Evolutionary conservation across 2,329 filamentous ascomycete species (phyloP).

Genomic region (Cordyceps farinosa): DNA sequence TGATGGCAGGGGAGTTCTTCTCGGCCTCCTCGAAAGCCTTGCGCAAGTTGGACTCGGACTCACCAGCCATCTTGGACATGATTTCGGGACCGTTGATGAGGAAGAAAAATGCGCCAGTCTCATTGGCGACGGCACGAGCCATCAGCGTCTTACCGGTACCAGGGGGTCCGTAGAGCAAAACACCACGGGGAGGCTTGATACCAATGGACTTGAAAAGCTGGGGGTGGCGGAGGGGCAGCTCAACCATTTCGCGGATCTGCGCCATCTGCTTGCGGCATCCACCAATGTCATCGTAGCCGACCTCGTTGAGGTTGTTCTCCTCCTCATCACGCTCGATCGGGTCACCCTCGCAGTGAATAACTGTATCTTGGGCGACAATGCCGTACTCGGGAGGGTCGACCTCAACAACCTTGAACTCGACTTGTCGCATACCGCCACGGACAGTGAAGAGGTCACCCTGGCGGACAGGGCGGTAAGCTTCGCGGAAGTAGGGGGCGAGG

Average conservation of each 20-base stretch:
- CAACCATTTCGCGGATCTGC: conserved; percentile 97
- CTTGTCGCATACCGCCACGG: conserved; percentile 96
- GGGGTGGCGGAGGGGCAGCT: conserved; percentile 92
- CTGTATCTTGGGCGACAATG: conserved; percentile 96
- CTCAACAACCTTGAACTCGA: conserved; percentile 99
- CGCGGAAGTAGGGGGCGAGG: conserved; percentile 98
- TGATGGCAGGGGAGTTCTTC: conserved; percentile 98
- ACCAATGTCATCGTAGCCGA: conserved; percentile 98
- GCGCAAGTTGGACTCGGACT: conserved; percentile 95
- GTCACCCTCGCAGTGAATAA: conserved; percentile 98
- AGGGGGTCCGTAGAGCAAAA: conserved; percentile 91
- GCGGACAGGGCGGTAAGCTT: conserved; percentile 94
- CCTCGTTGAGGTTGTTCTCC: conserved; percentile 98
- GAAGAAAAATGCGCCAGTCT: conserved; percentile 99
- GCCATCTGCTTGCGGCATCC: conserved; percentile 99
- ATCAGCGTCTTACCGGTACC: conserved; percentile 99
- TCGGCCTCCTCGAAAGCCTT: conserved; percentile 99
- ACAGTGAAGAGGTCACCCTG: conserved; percentile 98
- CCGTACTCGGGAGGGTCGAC: conserved; percentile 98
- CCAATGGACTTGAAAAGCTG: conserved; percentile 99
- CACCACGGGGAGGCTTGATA: conserved; percentile 98
- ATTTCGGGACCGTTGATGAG: conserved; percentile 98
- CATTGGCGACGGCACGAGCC: conserved; percentile 97
- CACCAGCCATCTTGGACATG: conserved; percentile 99
- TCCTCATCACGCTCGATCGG: conserved; percentile 94